Base-by-base conservation (phyloP, 2,329 filamentous ascomycete species). In the Massarina eburnea region DNA sequence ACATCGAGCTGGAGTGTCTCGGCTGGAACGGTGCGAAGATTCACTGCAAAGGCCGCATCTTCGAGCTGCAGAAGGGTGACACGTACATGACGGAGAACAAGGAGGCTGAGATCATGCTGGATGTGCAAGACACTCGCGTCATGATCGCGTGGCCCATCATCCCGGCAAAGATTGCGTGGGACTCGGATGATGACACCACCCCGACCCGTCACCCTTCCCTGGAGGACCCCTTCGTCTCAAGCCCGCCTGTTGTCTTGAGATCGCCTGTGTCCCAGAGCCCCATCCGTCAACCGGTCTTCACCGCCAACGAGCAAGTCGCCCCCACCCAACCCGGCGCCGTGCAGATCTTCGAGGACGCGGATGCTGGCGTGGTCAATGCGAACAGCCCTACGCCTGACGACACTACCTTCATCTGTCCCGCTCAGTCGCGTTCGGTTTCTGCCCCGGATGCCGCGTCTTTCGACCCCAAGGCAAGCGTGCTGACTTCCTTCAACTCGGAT, bases 1-100 rank as follows among this genome's bases (percentile, higher is more conserved):
- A 84, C 70, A 82, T 99, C 37, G 89, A 96, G 71, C 87, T 99
- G 59, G 80, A 89, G 62, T 99, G 94, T 76, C 82, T 88, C 62
- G 94, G 94, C 18, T 97, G 92, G 92, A 99, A 99, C 70, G 94
- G 94, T 14, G 79, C 94, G 55, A 95, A 90, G 75, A 74, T 99
- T 57, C 91, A 96, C 73, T 96, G 90, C 75, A 87, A 92, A 71
- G 90, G 90, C 45, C 84, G 86, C 56, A 87, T 89, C 3, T 92
- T 89, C 77, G 89, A 96, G 56, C 73, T 99, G 61, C 80, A 78
- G 54, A 96, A 96, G 74, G 90, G 88, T 15, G 91, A 96, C 67
- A 88, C 83, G 39, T 97, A 96, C 71, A 87, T 85, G 37, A 95
- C 91, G 46, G 89, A 95, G 72, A 91, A 91, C 22, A 89, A 91